Base-by-base conservation (phyloP, 2,329 filamentous ascomycete species). In the Aspergillus candidus region DNA sequence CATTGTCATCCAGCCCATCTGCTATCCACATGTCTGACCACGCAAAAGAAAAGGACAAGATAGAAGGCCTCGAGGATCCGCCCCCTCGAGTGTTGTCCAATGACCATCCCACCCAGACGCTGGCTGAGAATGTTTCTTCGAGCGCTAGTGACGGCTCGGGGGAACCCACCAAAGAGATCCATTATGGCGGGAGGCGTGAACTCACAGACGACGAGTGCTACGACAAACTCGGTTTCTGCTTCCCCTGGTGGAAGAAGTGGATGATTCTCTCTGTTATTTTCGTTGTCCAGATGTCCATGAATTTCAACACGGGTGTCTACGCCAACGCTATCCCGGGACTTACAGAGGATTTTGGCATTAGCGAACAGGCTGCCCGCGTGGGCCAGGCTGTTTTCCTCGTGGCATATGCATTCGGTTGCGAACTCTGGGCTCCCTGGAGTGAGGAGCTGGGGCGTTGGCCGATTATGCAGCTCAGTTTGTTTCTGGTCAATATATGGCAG, bases 401-500 rank as follows among this genome's bases (percentile, higher is more conserved):
- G 38, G 67, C 82, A 2, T 93, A 94, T 61, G 87, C 86, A 32
- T 90, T 93, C 60, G 87, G 88, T n/a, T 93, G 88, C 62, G 87
- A 93, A 64, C 74, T 91, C 0, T 93, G 87, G 87, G 87, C 88
- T 0, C 87, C 87, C 0, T 93, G 86, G 85, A 85, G 80, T 15
- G 88, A 94, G 61, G 88, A 93, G 58, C 75, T 90, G 40, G 88
- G 88, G 12, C 79, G 87, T 38, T 84, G 80, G 73, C 83, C 83
- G 2, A 77, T 91, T 46, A 75, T 90, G 46, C 86, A 90, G 73
- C 69, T 78, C 34, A 86, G 80, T 18, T 67, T 93, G 46, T 75
- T 84, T 50, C 69, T 93, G 11, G 84, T 89, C 62, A 93, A 93
- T 56, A 69, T 91, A 46, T 93, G 79, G 76, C 83, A 87, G 54